Base-by-base conservation (phyloP, 2,329 filamentous ascomycete species). In the Cryphonectria naterciae region DNA sequence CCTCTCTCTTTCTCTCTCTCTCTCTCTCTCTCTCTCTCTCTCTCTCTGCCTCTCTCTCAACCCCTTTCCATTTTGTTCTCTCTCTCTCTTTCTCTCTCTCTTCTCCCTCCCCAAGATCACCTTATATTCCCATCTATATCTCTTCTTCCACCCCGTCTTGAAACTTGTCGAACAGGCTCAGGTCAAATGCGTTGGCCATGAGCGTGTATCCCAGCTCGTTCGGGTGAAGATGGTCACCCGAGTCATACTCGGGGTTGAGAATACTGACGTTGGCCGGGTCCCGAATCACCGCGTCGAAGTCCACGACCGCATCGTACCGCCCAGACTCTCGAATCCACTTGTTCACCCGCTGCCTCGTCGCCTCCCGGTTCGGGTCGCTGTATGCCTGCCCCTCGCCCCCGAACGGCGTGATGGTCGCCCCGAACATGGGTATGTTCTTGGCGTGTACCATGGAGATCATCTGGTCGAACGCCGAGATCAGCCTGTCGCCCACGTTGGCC, bases 181-280 rank as follows among this genome's bases (percentile, higher is more conserved):
- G 72, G 4, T 88, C 86, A 65, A 91, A 87, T 64, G 80, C 78
- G 56, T 85, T 81, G 3, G 87, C 89, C 79, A 91, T 80, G 6
- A 82, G 82, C 75, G 83, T 79, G 75, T 89, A 91, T 0, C 88
- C 89, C 4, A 74, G 77, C 1, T 84, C 82, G 75, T 85, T 89
- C 2, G 87, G 82, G 80, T 92, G 89, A 74, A 92, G 76, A 75
- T 88, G 87, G 77, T 91, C 89, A 0, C 89, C 89, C 2, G 81
- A 84, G 73, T 91, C 83, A 74, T 83, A 90, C 71, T 74, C 73
- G 8, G 78, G 77, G 32, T 79, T 79, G 76, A 90, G 75, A 76
- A 81, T 78, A 37, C 81, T 85, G 56, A 72, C 80, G 63, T 85
- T 83, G 49, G 77, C 77, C 4, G 81, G 80, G 76, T 91, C 85